phyloP scores from a whole-genome alignment of 2,329 filamentous ascomycete genomes.

The Aspergillus tubingensis region DNA sequence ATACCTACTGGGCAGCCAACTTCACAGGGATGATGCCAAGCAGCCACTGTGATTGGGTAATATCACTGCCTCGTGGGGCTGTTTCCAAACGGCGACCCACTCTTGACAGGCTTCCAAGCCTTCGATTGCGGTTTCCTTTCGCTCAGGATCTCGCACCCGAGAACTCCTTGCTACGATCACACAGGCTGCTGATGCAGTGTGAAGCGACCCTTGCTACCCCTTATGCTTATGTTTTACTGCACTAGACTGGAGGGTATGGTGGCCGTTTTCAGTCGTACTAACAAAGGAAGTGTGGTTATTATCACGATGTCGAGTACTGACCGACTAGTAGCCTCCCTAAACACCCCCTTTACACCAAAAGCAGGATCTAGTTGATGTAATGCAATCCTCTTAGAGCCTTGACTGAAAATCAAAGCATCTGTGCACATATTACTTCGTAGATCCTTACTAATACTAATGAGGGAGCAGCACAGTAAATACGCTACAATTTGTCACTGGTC shows the following conservation, averaged over 20 bases:
- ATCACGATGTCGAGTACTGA: not conserved
- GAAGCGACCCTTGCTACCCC: not conserved
- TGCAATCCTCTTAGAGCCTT: not conserved
- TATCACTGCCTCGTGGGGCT: constrained; percentile 19
- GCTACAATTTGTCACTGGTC: not conserved
- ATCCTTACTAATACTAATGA: not conserved
- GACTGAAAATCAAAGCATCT: not conserved
- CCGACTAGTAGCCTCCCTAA: not conserved
- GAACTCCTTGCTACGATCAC: constrained; percentile 28
- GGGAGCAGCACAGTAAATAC: not conserved
- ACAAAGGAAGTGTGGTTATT: not conserved
- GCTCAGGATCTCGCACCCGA: constrained; percentile 28
- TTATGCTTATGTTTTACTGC: not conserved
- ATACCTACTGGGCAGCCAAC: not conserved
- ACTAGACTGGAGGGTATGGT: not conserved
- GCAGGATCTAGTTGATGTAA: not conserved
- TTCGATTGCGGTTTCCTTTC: constrained; percentile 20
- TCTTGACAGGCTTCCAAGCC: constrained; percentile 29
- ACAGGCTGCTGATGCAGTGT: constrained; percentile 12
- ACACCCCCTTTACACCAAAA: not conserved
- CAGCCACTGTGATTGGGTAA: constrained; percentile 15
- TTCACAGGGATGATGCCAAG: constrained; percentile 1
- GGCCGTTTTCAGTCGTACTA: not conserved
- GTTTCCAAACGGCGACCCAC: constrained; percentile 24
- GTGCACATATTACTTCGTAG: not conserved